Conservation (phyloP, 306 rosid species). For the Pachyrhizus erosus region DNA sequence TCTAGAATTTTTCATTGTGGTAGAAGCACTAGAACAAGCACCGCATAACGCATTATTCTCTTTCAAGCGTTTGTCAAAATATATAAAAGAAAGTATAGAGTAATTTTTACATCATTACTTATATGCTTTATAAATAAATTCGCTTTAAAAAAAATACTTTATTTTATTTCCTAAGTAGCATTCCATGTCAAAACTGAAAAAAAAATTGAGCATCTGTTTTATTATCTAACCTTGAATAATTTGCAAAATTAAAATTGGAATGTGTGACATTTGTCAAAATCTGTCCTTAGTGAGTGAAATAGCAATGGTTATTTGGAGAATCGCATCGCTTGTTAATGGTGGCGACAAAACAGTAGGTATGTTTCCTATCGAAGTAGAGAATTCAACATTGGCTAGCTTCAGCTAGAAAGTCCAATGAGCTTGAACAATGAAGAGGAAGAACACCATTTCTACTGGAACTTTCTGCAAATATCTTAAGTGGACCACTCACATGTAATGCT, state of each 20-base stretch:
- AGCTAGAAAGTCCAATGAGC: background rate
- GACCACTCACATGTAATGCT: background rate
- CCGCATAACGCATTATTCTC: background rate
- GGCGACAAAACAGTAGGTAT: background rate
- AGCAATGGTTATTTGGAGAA: background rate
- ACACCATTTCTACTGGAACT: background rate
- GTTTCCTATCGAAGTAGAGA: background rate
- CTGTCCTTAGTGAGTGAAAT: background rate
- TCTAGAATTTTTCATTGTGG: background rate
- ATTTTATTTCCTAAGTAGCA: background rate
- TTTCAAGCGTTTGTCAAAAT: background rate
- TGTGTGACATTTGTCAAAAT: background rate
- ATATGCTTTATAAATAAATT: too few relatives aligned
- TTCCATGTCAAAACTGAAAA: background rate
- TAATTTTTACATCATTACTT: background rate
- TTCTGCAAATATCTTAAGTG: slow-evolving; percentile 2
- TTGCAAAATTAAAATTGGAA: background rate
- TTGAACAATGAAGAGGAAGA: background rate
- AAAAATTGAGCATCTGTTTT: background rate
- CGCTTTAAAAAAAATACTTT: too few relatives aligned
- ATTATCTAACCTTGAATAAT: background rate
- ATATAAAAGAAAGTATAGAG: too few relatives aligned
- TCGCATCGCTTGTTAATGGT: background rate
- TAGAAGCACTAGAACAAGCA: too few relatives aligned
- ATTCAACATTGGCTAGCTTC: background rate